phyloP scores from a whole-genome alignment of 202 grass and related monocot genomes.

The Musa balbisiana region DNA sequence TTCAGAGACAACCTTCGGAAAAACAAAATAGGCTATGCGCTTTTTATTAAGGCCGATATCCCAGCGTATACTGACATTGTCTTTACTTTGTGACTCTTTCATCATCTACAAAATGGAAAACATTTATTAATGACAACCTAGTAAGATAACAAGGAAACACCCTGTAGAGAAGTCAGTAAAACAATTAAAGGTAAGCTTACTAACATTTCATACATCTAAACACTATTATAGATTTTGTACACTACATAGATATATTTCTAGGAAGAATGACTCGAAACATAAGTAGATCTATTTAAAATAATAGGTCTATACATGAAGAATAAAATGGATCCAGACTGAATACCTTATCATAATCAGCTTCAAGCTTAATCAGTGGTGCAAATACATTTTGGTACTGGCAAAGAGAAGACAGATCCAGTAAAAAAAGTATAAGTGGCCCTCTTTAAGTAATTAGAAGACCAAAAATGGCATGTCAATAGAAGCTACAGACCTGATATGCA shows the following conservation, averaged over 20 bases:
- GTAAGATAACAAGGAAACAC: slow-evolving; percentile 11
- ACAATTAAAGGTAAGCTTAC: slow-evolving; percentile 11
- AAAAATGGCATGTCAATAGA: no score
- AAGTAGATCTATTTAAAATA: neutral
- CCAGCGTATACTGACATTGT: slow-evolving; percentile 91
- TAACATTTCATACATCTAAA: neutral
- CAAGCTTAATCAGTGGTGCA: slow-evolving; percentile 93
- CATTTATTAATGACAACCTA: neutral
- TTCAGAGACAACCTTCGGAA: slow-evolving; percentile 77
- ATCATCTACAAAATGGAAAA: slow-evolving; percentile 56
- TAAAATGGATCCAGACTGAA: neutral
- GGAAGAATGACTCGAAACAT: neutral
- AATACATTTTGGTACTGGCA: slow-evolving; percentile 99
- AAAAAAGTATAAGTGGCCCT: slow-evolving; percentile 3
- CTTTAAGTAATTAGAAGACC: neutral
- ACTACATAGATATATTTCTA: neutral
- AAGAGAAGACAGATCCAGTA: neutral
- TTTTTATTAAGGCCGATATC: slow-evolving; percentile 98
- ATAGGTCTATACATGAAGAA: neutral
- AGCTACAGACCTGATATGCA: slow-evolving; percentile 76
- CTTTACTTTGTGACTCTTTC: slow-evolving; percentile 99
- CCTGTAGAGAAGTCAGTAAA: neutral
- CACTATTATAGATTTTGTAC: no score
- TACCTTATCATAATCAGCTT: slow-evolving; percentile 99
- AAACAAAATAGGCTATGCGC: slow-evolving; percentile 90